These are phyloP conservation scores for Gloeophyllum trabeum DNA, from an alignment of 768 basidiomycete genomes.

Conservation along the genomic window DNA sequence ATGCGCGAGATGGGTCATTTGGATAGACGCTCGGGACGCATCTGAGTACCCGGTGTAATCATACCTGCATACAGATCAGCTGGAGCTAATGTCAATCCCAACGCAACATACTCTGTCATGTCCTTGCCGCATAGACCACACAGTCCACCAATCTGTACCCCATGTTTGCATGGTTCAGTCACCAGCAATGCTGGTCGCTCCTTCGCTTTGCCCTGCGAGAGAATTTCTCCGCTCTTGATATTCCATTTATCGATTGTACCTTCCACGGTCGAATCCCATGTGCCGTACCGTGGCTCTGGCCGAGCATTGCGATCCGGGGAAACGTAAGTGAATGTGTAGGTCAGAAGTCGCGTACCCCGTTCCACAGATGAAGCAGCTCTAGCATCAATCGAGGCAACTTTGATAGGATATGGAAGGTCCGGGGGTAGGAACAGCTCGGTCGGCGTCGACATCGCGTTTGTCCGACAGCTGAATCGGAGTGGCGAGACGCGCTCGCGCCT, in stretches of 20 bases:
- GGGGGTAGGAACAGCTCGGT: slow-evolving; percentile 71
- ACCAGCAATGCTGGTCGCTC: slow-evolving; percentile 54
- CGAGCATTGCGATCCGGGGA: slow-evolving; percentile 30
- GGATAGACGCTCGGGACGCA: slow-evolving; percentile 77
- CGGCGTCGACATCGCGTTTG: slow-evolving; percentile 36
- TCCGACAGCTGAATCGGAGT: too few relatives aligned
- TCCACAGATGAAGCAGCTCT: slow-evolving; percentile 31
- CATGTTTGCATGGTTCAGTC: slow-evolving; percentile 92
- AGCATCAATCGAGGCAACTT: slow-evolving; percentile 59
- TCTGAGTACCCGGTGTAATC: slow-evolving; percentile 88
- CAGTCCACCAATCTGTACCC: slow-evolving; percentile 83
- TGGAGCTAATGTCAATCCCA: slow-evolving; percentile 4
- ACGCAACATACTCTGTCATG: slow-evolving; percentile 65
- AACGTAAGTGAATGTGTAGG: slow-evolving; percentile 68
- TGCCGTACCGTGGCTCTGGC: slow-evolving; percentile 69
- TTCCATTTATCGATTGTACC: slow-evolving; percentile 70
- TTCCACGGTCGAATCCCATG: slow-evolving; percentile 84
- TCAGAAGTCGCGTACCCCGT: slow-evolving; percentile 72
- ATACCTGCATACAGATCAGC: slow-evolving; percentile 28
- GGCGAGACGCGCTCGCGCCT: too few relatives aligned
- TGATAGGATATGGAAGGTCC: slow-evolving; percentile 81
- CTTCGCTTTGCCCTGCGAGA: slow-evolving; percentile 46
- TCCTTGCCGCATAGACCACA: slow-evolving; percentile 95
- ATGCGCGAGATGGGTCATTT: slow-evolving; percentile 89
- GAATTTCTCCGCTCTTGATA: slow-evolving; percentile 50